phyloP scores from a whole-genome alignment of 176 grass and related monocot species.

The Oryza nivara region DNA sequence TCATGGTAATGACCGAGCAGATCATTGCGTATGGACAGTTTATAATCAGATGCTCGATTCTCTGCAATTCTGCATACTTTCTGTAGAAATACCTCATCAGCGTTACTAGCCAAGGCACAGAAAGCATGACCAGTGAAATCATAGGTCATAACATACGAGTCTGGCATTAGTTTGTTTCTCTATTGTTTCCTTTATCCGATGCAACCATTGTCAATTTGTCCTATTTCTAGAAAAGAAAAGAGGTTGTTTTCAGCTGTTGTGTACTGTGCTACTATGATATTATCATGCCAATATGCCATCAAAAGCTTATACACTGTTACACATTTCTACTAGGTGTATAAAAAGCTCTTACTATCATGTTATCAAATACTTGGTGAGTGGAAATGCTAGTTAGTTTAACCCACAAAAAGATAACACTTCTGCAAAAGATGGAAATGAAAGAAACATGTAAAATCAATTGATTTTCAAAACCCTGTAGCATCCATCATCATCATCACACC shows the following conservation, averaged over 20 bases:
- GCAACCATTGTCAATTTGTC: not conserved
- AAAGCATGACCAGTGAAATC: not conserved
- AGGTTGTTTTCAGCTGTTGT: not conserved
- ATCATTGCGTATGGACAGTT: not conserved
- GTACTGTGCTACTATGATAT: no score
- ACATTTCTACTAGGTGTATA: not conserved
- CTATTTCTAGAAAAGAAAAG: not conserved
- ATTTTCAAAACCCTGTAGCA: not conserved
- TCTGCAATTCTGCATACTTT: not conserved
- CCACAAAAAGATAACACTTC: not conserved
- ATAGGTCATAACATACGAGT: not conserved
- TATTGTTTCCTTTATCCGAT: not conserved
- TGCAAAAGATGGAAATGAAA: not conserved
- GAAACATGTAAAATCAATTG: not conserved
- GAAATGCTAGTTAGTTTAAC: not conserved
- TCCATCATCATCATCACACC: not conserved
- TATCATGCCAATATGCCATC: no score
- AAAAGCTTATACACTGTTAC: no score
- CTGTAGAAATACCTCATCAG: not conserved
- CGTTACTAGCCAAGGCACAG: not conserved
- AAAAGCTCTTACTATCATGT: not conserved
- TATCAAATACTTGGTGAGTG: not conserved
- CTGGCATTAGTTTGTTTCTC: not conserved
- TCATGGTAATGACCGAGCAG: not conserved
- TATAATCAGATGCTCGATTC: not conserved